These are phyloP conservation scores for Anthostomella pinea DNA, from an alignment of 2,329 filamentous ascomycete species.

Conservation along the genomic window DNA sequence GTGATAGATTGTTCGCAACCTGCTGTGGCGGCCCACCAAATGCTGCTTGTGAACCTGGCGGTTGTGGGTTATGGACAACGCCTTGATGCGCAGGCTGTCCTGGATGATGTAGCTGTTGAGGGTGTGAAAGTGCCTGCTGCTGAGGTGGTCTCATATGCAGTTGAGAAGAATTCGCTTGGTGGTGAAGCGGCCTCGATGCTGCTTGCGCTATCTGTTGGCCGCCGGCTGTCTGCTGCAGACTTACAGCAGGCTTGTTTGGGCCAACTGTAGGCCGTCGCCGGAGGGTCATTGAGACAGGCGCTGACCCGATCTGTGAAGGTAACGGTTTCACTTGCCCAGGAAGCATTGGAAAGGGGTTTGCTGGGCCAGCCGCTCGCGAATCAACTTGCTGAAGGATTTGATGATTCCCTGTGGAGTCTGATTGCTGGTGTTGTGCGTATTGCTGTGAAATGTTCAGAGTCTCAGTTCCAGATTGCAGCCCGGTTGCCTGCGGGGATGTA, in stretches of 20 bases:
- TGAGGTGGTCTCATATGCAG: conserved; percentile 14
- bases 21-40: conserved; percentile 4
- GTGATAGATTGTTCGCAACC: too few species aligned
- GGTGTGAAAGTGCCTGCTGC: conserved; percentile 9
- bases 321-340: conserved; percentile 30
- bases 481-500: not conserved
- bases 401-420: conserved; percentile 4
- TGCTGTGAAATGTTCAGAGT: conserved; percentile 1
- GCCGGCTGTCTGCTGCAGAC: conserved; percentile 9
- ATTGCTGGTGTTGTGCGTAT: not conserved
- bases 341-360: conserved; percentile 29
- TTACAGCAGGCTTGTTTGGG: conserved; percentile 9
- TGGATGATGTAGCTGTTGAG: conserved; percentile 3
- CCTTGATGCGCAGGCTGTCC: conserved; percentile 7
- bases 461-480: conserved; percentile 7
- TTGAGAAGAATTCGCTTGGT: conserved; percentile 4
- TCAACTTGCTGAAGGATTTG: conserved; percentile 7
- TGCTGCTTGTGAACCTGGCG: conserved; percentile 2
- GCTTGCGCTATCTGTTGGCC: conserved; percentile 16
- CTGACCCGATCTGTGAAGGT: conserved; percentile 27
- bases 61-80: conserved; percentile 6
- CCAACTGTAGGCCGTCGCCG: conserved; percentile 6
- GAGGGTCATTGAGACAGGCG: conserved; percentile 6
- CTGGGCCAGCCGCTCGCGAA: conserved; percentile 4
- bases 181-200: not conserved